A percentile compares a stretch with the other conserved stretches of the same genome.
Evolutionary conservation across 192 early-diverging fungal genomes (phyloP).

Genomic region (Coemansia sp.): DNA sequence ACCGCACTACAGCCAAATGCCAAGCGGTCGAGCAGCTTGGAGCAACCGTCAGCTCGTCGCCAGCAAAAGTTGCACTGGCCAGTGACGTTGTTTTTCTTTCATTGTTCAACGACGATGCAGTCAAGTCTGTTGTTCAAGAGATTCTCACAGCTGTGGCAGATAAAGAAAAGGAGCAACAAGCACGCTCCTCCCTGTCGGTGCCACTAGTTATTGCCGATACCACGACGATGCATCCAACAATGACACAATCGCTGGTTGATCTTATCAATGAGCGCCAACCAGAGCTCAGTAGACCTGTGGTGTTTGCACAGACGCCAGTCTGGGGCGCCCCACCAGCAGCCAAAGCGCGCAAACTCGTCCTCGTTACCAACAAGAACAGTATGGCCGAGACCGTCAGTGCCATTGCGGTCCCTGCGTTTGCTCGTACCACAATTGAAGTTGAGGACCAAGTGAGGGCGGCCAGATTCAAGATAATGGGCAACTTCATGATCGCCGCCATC

Average conservation of each 20-base stretch:
- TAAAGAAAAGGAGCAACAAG: not conserved
- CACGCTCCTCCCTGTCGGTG: not conserved
- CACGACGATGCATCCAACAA: slow-evolving; percentile 59
- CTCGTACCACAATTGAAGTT: slow-evolving; percentile 56
- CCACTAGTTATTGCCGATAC: slow-evolving; percentile 58
- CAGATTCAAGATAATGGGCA: slow-evolving; percentile 66
- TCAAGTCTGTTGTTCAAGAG: slow-evolving; percentile 45
- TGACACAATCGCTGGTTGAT: slow-evolving; percentile 28
- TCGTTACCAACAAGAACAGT: slow-evolving; percentile 51
- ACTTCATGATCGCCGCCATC: slow-evolving; percentile 61
- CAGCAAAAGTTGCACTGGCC: slow-evolving; percentile 36
- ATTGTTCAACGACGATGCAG: slow-evolving; percentile 62
- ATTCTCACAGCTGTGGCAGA: slow-evolving; percentile 27
- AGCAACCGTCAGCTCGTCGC: slow-evolving; percentile 35
- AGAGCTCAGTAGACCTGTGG: slow-evolving; percentile 6
- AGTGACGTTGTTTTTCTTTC: slow-evolving; percentile 65
- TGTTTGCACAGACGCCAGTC: slow-evolving; percentile 56
- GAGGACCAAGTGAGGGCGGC: slow-evolving; percentile 46
- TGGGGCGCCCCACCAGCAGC: slow-evolving; percentile 60
- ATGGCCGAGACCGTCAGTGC: not conserved
- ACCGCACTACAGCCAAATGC: slow-evolving; percentile 60
- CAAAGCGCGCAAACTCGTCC: slow-evolving; percentile 52
- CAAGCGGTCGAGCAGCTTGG: slow-evolving; percentile 37
- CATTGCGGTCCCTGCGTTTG: slow-evolving; percentile 41
- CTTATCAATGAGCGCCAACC: slow-evolving; percentile 13